Percentiles rank a stretch among this genome's conserved stretches.
These are phyloP conservation scores for Anastatica hierochuntica DNA, from an alignment of 345 rosid genomes.

Conservation along the genomic window DNA sequence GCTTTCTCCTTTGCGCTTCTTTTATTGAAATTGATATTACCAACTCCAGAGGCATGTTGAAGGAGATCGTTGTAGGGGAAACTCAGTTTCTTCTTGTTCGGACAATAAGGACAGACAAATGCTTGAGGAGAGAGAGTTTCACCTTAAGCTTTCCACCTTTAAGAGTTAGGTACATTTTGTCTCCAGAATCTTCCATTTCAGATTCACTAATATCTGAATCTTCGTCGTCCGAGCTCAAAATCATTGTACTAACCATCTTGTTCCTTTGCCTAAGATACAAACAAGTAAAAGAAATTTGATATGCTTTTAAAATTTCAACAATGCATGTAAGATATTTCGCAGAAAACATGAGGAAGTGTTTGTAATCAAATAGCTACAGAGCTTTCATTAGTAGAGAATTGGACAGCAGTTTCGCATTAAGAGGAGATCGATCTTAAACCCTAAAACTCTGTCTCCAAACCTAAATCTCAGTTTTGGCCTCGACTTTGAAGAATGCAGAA, in stretches of 20 bases:
- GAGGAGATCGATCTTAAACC: background rate
- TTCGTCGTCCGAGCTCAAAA: constrained; percentile 42
- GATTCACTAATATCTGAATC: constrained; percentile 24
- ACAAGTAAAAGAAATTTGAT: background rate
- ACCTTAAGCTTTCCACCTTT: constrained; percentile 54
- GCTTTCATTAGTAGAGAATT: no score
- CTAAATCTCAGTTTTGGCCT: background rate
- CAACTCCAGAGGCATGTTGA: constrained; percentile 96
- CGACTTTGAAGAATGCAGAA: background rate
- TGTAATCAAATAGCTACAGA: no score
- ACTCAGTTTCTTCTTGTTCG: constrained; percentile 63
- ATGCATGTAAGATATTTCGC: background rate
- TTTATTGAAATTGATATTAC: constrained; percentile 64
- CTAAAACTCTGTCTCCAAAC: background rate
- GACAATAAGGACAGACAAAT: constrained; percentile 76
- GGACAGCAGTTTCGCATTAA: background rate
- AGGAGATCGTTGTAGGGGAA: constrained; percentile 64
- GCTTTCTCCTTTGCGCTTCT: constrained; percentile 71
- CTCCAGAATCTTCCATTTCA: constrained; percentile 47
- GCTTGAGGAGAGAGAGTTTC: constrained; percentile 50
- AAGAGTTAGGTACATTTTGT: constrained; percentile 44
- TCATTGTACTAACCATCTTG: constrained; percentile 23
- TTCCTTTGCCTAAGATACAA: background rate
- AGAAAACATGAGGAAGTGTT: no score
- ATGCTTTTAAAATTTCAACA: constrained; percentile 1